Conservation (phyloP, 352 stramenopile species). For the Salisapilia sapeloensis region DNA sequence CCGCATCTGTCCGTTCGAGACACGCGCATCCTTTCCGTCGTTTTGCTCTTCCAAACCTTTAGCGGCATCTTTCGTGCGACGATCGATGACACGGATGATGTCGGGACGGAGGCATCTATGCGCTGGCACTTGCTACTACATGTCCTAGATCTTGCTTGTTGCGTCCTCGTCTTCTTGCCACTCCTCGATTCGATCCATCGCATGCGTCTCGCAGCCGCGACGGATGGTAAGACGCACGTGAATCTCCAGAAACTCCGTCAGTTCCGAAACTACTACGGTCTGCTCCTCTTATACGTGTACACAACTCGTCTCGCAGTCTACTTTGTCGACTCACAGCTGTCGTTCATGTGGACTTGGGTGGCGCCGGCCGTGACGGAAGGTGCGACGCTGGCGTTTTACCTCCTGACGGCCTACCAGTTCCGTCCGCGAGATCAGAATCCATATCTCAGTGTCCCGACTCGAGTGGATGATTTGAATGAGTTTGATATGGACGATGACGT, state of each 20-base stretch:
- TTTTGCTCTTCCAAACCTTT: slow-evolving; percentile 85
- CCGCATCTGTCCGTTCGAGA: slow-evolving; percentile 87
- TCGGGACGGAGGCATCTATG: slow-evolving; percentile 53
- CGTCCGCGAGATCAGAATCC: slow-evolving; percentile 80
- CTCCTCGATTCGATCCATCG: slow-evolving; percentile 93
- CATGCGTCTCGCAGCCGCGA: slow-evolving; percentile 60
- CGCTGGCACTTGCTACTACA: slow-evolving; percentile 85
- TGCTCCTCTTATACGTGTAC: slow-evolving; percentile 97
- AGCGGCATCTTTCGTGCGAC: slow-evolving; percentile 91
- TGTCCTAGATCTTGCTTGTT: slow-evolving; percentile 94
- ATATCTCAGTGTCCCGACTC: slow-evolving; percentile 74
- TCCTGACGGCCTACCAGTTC: slow-evolving; percentile 84
- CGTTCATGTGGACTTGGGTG: slow-evolving; percentile 80
- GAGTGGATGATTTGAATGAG: slow-evolving; percentile 65
- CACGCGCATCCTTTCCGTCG: slow-evolving; percentile 88
- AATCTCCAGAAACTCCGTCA: slow-evolving; percentile 89
- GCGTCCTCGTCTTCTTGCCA: slow-evolving; percentile 89
- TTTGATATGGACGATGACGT: slow-evolving; percentile 27
- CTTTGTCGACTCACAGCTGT: slow-evolving; percentile 82
- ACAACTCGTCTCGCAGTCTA: slow-evolving; percentile 94
- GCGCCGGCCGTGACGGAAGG: slow-evolving; percentile 46
- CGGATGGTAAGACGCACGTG: slow-evolving; percentile 76
- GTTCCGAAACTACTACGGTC: slow-evolving; percentile 94
- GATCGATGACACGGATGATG: slow-evolving; percentile 58
- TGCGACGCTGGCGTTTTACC: slow-evolving; percentile 87